Evolutionary conservation across 1,284 basidiomycete species (phyloP).

Genomic region (Phellopilus nigrolimitatus): DNA sequence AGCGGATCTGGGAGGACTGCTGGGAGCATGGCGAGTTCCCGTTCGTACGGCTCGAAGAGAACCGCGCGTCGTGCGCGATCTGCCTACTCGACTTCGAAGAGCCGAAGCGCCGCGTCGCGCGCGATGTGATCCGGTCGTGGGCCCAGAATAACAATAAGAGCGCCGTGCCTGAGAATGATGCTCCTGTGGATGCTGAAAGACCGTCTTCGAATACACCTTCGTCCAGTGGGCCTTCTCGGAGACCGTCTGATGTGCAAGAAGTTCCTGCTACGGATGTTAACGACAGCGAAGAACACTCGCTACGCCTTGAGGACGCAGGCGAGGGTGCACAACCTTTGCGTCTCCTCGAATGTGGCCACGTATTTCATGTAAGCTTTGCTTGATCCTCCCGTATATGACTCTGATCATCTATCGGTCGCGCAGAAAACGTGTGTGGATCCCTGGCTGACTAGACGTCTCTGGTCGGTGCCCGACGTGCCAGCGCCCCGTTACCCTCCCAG

Average conservation of each 20-base stretch:
- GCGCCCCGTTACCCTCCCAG: constrained; percentile 40
- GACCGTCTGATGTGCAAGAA: constrained; percentile 28
- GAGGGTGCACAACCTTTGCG: constrained; percentile 70
- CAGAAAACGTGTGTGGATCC: constrained; percentile 78
- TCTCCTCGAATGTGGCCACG: constrained; percentile 70
- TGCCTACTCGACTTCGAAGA: constrained; percentile 80
- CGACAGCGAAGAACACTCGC: constrained; percentile 33
- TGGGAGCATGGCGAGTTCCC: constrained; percentile 53
- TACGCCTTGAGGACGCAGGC: constrained; percentile 62
- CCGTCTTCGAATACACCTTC: constrained; percentile 10
- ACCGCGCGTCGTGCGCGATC: constrained; percentile 76
- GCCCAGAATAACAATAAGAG: constrained; percentile 14
- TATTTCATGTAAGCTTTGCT: constrained; percentile 64
- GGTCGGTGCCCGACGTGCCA: constrained; percentile 77
- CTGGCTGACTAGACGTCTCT: constrained; percentile 72
- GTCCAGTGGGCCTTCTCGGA: constrained; percentile 16
- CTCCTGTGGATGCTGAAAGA: constrained; percentile 17
- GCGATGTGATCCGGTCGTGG: constrained; percentile 28
- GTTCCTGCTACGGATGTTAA: constrained; percentile 35
- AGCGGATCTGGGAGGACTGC: constrained; percentile 42
- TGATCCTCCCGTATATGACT: not conserved
- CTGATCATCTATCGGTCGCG: not conserved
- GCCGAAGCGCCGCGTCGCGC: constrained; percentile 40
- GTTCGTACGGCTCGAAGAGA: constrained; percentile 69
- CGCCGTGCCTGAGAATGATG: constrained; percentile 13